These are phyloP conservation scores for Globisporangium acanthophoron DNA, from an alignment of 352 stramenopile genomes.

Conservation along the genomic window DNA sequence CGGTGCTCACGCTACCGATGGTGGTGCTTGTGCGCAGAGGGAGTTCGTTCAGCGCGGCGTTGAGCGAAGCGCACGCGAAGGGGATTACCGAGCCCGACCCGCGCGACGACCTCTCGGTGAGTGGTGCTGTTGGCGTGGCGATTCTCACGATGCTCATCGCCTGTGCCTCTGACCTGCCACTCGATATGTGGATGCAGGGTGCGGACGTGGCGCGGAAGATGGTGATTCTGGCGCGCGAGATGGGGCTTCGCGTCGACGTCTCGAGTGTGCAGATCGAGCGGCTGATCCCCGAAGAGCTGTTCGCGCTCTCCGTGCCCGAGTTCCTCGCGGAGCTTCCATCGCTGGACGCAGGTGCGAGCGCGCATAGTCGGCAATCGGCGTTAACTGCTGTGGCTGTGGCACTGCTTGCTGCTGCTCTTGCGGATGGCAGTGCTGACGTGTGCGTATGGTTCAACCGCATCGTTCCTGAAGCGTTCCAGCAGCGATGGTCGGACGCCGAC, in stretches of 20 bases:
- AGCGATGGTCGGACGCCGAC: slow-evolving; percentile 1
- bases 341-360: slow-evolving; percentile 26
- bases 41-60: slow-evolving; percentile 37
- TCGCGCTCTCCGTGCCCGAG: slow-evolving; percentile 33
- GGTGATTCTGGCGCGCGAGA: slow-evolving; percentile 54
- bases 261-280: slow-evolving; percentile 33
- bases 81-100: slow-evolving; percentile 71
- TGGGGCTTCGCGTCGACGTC: slow-evolving; percentile 30
- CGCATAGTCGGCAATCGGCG: not conserved
- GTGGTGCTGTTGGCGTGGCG: not conserved
- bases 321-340: slow-evolving; percentile 42
- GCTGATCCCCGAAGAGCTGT: slow-evolving; percentile 37
- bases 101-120: slow-evolving; percentile 47
- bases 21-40: slow-evolving; percentile 9
- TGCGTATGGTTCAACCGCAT: not conserved
- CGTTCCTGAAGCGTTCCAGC: not conserved
- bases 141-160: too few species aligned
- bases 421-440: not conserved
- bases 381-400: not conserved
- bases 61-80: slow-evolving; percentile 34
- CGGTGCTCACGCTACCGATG: too few species aligned
- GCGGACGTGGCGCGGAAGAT: slow-evolving; percentile 66
- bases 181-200: slow-evolving; percentile 19
- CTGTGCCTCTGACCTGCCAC: too few species aligned
- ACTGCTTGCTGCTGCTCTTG: too few species aligned